Base-by-base conservation (phyloP, 208 protist species). In the Crithidia brevicula region DNA sequence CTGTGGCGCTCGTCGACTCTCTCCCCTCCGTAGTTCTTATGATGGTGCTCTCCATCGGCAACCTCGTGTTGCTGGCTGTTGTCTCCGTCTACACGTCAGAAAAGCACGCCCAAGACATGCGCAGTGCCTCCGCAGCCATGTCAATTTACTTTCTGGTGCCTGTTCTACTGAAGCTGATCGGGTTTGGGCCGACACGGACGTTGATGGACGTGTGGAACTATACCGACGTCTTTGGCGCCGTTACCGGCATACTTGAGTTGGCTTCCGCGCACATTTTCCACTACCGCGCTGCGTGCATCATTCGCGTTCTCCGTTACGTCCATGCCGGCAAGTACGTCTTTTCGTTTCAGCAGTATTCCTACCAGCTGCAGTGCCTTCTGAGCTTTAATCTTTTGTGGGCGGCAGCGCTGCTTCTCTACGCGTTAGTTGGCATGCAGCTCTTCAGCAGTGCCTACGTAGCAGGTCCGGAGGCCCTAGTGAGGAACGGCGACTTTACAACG, bases 341-440 rank as follows among this genome's bases (percentile, higher is more conserved):
- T 43, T 63, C 70, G 4, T 70, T 72, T 11, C 31, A 56, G 27
- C 54, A 38, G 43, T 60, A 69, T 34, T 34, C 34, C 25, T 62
- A 54, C 51, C 65, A 45, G 45, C 30, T 72, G 18, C 16, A 20
- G 52, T 43, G 60, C 51, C 38, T 89, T 20, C n/a, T 67, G 18
- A 59, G 69, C 34, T 15, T 72, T n/a, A 56, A 63, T 16, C 25
- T 82, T 28, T 59, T 90, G 22, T 43, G 67, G 30, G 34, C 33
- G 0, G 40, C 67, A 1, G 49, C 72, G 1, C 27, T 87, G 15
- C 40, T 81, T 20, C 62, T 90, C 23, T 94, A 87, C 68, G 72
- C 83, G 0, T 25, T 86, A 28, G 9, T 89, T 3, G 83, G 85
- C 33, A 81, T 89, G 81, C 77, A 92, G 47, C 54, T 90, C 0